Evolutionary conservation across 805 yeast genomes (phyloP).

Genomic region (Metschnikowia cerradonensis): DNA sequence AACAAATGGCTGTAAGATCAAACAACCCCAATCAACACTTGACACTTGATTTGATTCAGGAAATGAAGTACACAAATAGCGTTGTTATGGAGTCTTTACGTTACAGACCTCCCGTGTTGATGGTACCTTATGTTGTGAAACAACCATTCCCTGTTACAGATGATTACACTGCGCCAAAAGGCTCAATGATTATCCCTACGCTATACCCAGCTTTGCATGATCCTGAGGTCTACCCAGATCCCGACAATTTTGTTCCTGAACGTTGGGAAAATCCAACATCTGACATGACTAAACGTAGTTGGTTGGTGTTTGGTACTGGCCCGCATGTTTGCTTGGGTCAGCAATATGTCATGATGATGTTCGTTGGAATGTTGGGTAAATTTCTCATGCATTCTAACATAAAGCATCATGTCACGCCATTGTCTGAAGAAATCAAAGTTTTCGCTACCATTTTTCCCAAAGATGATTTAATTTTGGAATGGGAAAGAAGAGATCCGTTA

Average conservation of each 20-base stretch:
- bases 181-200: slow-evolving; percentile 95
- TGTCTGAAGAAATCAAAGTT: slow-evolving; percentile 88
- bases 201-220: slow-evolving; percentile 95
- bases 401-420: slow-evolving; percentile 74
- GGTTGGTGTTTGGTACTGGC: slow-evolving; percentile 97
- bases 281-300: slow-evolving; percentile 74
- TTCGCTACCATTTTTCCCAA: slow-evolving; percentile 98
- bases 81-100: slow-evolving; percentile 91
- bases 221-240: slow-evolving; percentile 92
- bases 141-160: slow-evolving; percentile 78
- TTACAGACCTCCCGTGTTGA: slow-evolving; percentile 94
- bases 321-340: slow-evolving; percentile 96
- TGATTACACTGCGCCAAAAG: slow-evolving; percentile 89
- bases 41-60: slow-evolving; percentile 68
- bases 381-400: slow-evolving; percentile 78
- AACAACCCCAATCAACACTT: slow-evolving; percentile 66
- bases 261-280: slow-evolving; percentile 90
- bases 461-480: slow-evolving; percentile 83
- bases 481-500: slow-evolving; percentile 60
- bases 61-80: slow-evolving; percentile 84
- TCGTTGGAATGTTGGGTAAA: slow-evolving; percentile 89
- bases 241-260: slow-evolving; percentile 92
- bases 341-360: slow-evolving; percentile 85
- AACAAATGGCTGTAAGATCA: slow-evolving; percentile 78
- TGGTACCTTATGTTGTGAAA: slow-evolving; percentile 97